phyloP scores from a whole-genome alignment of 2,329 filamentous ascomycete genomes.

The Diaporthe destruens region DNA sequence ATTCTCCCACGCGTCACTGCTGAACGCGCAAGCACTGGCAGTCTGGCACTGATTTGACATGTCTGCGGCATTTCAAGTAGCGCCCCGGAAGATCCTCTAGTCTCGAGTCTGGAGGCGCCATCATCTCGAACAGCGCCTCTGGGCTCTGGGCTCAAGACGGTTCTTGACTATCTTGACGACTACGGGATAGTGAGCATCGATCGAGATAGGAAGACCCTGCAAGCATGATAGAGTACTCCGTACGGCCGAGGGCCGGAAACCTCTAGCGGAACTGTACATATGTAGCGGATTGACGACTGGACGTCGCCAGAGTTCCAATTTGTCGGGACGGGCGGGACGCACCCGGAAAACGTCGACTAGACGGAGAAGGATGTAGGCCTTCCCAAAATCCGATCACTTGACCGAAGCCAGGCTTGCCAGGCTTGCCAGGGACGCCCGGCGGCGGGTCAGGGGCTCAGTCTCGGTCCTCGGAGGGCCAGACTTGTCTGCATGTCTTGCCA shows the following conservation, averaged over 20 bases:
- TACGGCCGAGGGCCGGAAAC: constrained; percentile 4
- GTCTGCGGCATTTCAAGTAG: constrained; percentile 4
- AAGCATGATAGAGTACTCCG: neutral
- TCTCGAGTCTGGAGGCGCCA: neutral
- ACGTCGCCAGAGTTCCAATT: constrained; percentile 22
- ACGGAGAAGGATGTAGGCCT: constrained; percentile 1
- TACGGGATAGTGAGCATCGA: neutral
- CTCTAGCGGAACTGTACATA: neutral
- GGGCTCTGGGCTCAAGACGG: neutral
- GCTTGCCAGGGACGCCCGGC: constrained; percentile 9
- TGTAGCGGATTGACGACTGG: neutral
- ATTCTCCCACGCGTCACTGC: neutral
- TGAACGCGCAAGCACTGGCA: constrained; percentile 8
- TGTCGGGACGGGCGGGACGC: constrained; percentile 25
- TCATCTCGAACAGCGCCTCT: neutral
- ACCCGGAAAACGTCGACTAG: constrained; percentile 7
- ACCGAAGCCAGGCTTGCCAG: neutral
- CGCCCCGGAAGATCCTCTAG: neutral
- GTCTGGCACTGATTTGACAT: neutral
- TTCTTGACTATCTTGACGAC: too few relatives aligned
- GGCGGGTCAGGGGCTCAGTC: neutral
- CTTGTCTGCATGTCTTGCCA: neutral
- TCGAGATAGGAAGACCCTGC: constrained; percentile 15
- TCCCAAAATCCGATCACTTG: constrained; percentile 7
- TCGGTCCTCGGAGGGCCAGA: neutral